These are phyloP conservation scores for Neocucurbitaria cava DNA, from an alignment of 2,329 filamentous ascomycete genomes.

Conservation along the genomic window DNA sequence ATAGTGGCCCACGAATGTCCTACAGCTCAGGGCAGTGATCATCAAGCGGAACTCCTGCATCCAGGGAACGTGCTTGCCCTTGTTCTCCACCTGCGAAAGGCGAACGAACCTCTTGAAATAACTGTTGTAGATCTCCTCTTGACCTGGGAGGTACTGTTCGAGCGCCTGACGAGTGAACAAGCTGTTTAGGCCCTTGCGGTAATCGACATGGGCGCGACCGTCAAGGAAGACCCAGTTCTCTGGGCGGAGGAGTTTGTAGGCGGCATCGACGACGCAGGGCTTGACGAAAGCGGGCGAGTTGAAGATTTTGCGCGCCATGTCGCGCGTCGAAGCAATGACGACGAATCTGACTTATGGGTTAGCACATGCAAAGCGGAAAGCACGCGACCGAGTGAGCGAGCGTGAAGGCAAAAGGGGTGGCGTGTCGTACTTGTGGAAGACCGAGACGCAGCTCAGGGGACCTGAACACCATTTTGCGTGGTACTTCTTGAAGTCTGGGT, in stretches of 20 bases:
- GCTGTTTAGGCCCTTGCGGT: conserved; percentile 93
- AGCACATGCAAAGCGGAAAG: conserved; percentile 12
- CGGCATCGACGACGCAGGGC: conserved; percentile 93
- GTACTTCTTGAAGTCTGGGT: conserved; percentile 92
- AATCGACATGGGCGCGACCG: conserved; percentile 93
- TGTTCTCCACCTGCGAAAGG: conserved; percentile 71
- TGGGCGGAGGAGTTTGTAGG: conserved; percentile 88
- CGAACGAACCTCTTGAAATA: conserved; percentile 84
- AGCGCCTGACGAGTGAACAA: conserved; percentile 93
- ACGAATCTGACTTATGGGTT: conserved; percentile 72
- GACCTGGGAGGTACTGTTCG: conserved; percentile 85
- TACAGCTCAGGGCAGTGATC: conserved; percentile 92
- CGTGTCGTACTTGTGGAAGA: conserved; percentile 88
- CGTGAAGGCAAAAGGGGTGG: neutral
- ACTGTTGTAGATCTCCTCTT: conserved; percentile 87
- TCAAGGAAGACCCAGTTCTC: conserved; percentile 98
- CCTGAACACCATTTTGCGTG: conserved; percentile 91
- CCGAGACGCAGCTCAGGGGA: conserved; percentile 92
- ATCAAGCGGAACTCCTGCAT: conserved; percentile 93
- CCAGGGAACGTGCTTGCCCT: conserved; percentile 79
- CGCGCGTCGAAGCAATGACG: conserved; percentile 92
- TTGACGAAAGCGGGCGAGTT: conserved; percentile 92
- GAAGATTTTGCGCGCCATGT: conserved; percentile 96
- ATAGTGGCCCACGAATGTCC: conserved; percentile 97
- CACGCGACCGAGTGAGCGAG: conserved; percentile 1